Evolutionary conservation across 495 filamentous ascomycete species (phyloP).

Genomic region (Talaromyces borbonicus): DNA sequence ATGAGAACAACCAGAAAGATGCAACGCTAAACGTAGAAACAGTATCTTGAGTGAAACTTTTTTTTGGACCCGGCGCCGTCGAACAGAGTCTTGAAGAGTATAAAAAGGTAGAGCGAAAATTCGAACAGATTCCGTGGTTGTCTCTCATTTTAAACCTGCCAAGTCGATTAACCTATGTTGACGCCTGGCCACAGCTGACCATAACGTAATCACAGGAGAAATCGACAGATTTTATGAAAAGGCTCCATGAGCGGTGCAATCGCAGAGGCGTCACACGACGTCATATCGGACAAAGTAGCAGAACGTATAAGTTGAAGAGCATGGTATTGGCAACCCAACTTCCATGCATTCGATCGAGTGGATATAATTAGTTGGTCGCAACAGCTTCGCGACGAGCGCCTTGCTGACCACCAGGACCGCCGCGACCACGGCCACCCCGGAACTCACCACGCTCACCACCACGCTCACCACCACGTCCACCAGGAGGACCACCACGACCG

Average conservation of each 20-base stretch:
- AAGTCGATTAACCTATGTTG: constrained; percentile 2
- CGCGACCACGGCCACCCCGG: constrained; percentile 22
- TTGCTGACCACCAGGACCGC: constrained; percentile 31
- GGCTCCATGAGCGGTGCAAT: too few relatives aligned
- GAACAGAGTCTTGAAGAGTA: background rate
- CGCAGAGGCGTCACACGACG: too few relatives aligned
- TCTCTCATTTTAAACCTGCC: background rate
- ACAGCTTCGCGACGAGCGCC: constrained; percentile 11
- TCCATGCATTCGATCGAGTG: background rate
- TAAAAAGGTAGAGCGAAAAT: background rate
- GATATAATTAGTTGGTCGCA: constrained; percentile 2
- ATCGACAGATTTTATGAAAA: constrained; percentile 14
- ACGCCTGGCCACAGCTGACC: constrained; percentile 15
- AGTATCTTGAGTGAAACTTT: constrained; percentile 4
- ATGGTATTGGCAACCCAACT: background rate
- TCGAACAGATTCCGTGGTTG: background rate
- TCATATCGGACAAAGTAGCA: too few relatives aligned
- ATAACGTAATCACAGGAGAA: constrained; percentile 14
- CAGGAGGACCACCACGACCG: constrained; percentile 33
- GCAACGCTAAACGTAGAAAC: constrained; percentile 11
- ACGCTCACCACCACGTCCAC: constrained; percentile 21
- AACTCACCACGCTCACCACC: constrained; percentile 26
- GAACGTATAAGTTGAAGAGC: too few relatives aligned
- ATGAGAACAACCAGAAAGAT: background rate
- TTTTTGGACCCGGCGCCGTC: background rate